phyloP scores from a whole-genome alignment of 495 filamentous ascomycete species.

The Neurospora sublineolata region DNA sequence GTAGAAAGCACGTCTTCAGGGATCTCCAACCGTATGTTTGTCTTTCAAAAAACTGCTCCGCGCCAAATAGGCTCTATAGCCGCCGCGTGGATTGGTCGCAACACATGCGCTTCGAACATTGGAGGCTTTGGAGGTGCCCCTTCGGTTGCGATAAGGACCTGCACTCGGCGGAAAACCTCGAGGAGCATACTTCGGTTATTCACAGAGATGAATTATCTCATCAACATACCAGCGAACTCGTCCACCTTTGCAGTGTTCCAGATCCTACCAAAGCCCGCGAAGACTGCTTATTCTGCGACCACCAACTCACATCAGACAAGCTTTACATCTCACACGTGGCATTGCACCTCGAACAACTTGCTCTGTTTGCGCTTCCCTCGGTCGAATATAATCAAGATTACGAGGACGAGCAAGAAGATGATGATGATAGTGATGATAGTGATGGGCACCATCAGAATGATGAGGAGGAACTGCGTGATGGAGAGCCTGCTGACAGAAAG shows the following conservation, averaged over 20 bases:
- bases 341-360: not conserved
- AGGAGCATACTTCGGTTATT: not conserved
- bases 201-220: not conserved
- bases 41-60: not conserved
- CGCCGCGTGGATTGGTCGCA: not conserved
- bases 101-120: constrained; percentile 1
- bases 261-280: not conserved
- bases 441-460: too few species aligned
- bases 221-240: not conserved
- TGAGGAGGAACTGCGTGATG: too few species aligned
- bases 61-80: not conserved
- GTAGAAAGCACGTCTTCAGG: constrained; percentile 15
- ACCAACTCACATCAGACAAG: not conserved
- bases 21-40: constrained; percentile 20
- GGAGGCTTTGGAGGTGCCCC: not conserved
- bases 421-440: not conserved
- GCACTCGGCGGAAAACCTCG: not conserved
- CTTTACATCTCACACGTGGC: not conserved
- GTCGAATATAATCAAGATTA: not conserved
- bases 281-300: not conserved
- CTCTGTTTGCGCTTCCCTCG: not conserved
- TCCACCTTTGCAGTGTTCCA: not conserved
- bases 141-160: not conserved
- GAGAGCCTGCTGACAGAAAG: too few species aligned
- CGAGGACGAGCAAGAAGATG: not conserved